These are phyloP conservation scores for Chaetoceros tenuissimus DNA, from an alignment of 108 stramenopile species.

Conservation along the genomic window DNA sequence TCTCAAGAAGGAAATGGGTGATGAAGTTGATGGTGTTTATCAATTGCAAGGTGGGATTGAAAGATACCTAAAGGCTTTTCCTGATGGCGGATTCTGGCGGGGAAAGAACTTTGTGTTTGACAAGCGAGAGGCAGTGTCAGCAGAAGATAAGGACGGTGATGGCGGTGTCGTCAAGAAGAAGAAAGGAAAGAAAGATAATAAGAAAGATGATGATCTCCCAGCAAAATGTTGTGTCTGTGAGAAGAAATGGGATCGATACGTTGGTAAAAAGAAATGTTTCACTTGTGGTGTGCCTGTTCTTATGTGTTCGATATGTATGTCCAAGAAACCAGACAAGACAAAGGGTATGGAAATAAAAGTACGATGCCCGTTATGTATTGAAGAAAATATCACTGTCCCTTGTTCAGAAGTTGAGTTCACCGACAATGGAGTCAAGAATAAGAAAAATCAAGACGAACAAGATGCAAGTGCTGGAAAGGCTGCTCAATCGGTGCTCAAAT, in stretches of 20 bases:
- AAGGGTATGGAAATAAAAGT: conserved; percentile 21
- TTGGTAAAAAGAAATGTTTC: conserved; percentile 85
- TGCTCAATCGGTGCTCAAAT: conserved; percentile 81
- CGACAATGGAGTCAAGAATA: conserved; percentile 66
- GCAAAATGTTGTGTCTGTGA: conserved; percentile 63
- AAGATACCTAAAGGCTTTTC: conserved; percentile 77
- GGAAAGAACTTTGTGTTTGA: conserved; percentile 92
- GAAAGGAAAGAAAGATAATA: conserved; percentile 11
- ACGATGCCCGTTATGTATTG: conserved; percentile 78
- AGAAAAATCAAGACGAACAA: not conserved
- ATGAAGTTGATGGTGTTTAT: conserved; percentile 69
- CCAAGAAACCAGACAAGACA: conserved; percentile 24
- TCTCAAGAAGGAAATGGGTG: conserved; percentile 63
- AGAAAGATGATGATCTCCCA: conserved; percentile 11
- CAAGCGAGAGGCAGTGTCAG: conserved; percentile 79
- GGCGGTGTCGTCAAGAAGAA: conserved; percentile 66
- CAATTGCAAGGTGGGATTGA: conserved; percentile 89
- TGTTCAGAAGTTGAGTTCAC: conserved; percentile 76
- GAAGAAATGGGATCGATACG: conserved; percentile 81
- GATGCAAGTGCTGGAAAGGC: conserved; percentile 27
- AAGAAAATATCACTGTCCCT: conserved; percentile 72
- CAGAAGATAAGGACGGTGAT: conserved; percentile 66
- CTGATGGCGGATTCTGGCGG: conserved; percentile 78
- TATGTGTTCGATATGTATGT: conserved; percentile 78
- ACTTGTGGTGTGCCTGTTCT: conserved; percentile 88